A percentile compares a stretch with the other conserved stretches of the same genome.
Conservation (phyloP, 768 basidiomycete species). For the Phanerochaete carnosa region DNA sequence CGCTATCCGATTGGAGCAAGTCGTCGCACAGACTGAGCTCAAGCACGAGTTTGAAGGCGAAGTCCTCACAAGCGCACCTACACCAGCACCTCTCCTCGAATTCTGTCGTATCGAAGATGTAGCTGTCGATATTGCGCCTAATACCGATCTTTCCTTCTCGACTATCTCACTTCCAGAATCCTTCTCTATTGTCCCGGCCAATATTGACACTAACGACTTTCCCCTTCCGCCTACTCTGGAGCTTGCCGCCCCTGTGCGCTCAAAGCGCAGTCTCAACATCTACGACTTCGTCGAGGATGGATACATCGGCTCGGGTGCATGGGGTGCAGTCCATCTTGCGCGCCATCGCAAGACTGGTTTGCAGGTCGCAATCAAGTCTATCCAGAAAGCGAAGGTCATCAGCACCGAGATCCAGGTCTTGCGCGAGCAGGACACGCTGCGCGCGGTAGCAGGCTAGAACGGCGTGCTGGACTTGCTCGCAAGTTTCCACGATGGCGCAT, state of each 20-base stretch:
- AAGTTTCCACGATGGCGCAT: constrained; percentile 5
- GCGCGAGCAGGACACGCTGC: background rate
- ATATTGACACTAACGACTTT: too few species aligned
- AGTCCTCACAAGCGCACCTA: too few species aligned
- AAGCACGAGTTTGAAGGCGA: too few species aligned
- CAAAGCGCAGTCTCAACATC: background rate
- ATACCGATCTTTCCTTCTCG: too few species aligned
- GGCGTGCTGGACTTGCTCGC: constrained; percentile 7
- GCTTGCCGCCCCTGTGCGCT: background rate
- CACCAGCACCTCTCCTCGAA: too few species aligned
- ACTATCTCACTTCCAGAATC: background rate
- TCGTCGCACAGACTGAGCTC: too few species aligned
- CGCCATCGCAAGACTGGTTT: background rate
- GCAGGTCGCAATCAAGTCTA: background rate
- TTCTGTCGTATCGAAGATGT: too few species aligned
- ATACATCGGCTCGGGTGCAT: background rate
- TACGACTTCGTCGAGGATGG: constrained; percentile 1
- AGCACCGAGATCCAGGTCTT: background rate
- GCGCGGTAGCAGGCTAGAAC: background rate
- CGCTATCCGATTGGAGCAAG: too few species aligned
- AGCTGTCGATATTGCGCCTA: too few species aligned
- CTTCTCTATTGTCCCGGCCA: background rate
- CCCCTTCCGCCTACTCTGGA: background rate
- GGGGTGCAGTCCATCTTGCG: constrained; percentile 1
- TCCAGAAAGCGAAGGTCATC: background rate